Conservation (phyloP, 129 eudicot species). For the Arctium minus region DNA sequence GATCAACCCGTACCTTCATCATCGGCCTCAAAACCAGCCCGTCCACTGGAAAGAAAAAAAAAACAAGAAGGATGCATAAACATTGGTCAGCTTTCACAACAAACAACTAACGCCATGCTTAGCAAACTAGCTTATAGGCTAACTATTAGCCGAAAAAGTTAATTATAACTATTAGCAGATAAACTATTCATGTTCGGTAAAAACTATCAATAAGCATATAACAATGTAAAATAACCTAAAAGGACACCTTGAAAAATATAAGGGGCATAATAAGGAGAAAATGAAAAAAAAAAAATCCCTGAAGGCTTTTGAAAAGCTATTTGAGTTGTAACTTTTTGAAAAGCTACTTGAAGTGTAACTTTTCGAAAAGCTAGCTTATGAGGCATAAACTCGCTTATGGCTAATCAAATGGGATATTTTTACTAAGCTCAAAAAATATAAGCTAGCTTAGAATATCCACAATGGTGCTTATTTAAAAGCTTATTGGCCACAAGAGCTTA, state of each 20-base stretch:
- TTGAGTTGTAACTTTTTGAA: background rate
- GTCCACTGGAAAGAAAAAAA: slow-evolving; percentile 41
- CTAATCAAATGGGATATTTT: background rate
- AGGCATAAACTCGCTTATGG: too few species aligned
- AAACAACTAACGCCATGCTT: background rate
- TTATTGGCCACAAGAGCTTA: background rate
- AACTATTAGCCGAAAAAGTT: too few species aligned
- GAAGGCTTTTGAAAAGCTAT: background rate
- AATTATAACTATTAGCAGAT: too few species aligned
- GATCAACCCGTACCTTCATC: slow-evolving; percentile 69
- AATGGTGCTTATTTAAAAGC: background rate
- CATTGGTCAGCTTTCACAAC: background rate
- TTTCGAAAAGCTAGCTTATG: too few species aligned
- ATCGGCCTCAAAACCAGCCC: slow-evolving; percentile 71
- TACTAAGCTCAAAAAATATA: background rate
- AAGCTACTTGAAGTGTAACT: too few species aligned
- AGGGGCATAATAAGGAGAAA: background rate
- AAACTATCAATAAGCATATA: too few species aligned
- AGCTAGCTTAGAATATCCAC: background rate
- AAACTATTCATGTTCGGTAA: background rate
- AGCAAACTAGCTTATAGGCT: too few species aligned
- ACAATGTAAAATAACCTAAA: background rate
- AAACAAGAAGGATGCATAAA: background rate
- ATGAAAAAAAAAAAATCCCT: background rate
- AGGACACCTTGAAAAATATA: background rate